Evolutionary conservation across 169 alveolate genomes (phyloP).

Genomic region (Plasmodium vivax): DNA sequence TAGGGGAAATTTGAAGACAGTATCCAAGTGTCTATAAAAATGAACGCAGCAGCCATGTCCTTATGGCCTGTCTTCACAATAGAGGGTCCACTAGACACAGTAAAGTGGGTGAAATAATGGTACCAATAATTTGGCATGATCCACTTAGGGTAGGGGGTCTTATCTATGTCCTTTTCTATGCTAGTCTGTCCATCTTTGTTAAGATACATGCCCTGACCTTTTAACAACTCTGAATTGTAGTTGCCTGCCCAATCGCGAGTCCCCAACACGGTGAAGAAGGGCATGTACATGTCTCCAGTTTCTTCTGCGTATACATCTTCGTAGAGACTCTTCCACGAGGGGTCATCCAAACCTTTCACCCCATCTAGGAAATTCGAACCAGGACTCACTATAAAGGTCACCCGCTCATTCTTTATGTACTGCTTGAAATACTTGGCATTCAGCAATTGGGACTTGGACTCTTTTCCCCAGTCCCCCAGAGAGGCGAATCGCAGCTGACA

Average conservation of each 20-base stretch:
- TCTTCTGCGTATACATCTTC: constrained; percentile 87
- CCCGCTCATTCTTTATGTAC: constrained; percentile 82
- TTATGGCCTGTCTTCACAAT: constrained; percentile 84
- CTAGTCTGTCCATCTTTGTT: constrained; percentile 69
- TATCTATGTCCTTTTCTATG: constrained; percentile 50
- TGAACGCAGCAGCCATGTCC: constrained; percentile 89
- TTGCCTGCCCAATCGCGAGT: constrained; percentile 90
- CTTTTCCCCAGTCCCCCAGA: constrained; percentile 91
- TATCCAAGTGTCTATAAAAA: constrained; percentile 92
- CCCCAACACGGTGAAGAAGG: constrained; percentile 90
- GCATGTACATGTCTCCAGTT: constrained; percentile 86
- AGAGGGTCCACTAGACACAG: constrained; percentile 83
- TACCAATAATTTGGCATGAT: constrained; percentile 94
- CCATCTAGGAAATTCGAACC: constrained; percentile 90
- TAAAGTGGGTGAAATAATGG: constrained; percentile 88
- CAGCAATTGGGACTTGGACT: constrained; percentile 77
- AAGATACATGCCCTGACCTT: constrained; percentile 82
- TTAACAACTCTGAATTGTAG: constrained; percentile 83
- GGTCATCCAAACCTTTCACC: constrained; percentile 83
- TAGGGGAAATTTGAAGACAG: constrained; percentile 89
- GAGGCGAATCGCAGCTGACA: constrained; percentile 88
- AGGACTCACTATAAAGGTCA: constrained; percentile 88
- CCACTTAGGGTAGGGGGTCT: constrained; percentile 87
- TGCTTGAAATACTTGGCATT: constrained; percentile 87
- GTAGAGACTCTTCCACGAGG: constrained; percentile 83